phyloP scores from a whole-genome alignment of 2,329 filamentous ascomycete species.

The Pezicula radicicola region DNA sequence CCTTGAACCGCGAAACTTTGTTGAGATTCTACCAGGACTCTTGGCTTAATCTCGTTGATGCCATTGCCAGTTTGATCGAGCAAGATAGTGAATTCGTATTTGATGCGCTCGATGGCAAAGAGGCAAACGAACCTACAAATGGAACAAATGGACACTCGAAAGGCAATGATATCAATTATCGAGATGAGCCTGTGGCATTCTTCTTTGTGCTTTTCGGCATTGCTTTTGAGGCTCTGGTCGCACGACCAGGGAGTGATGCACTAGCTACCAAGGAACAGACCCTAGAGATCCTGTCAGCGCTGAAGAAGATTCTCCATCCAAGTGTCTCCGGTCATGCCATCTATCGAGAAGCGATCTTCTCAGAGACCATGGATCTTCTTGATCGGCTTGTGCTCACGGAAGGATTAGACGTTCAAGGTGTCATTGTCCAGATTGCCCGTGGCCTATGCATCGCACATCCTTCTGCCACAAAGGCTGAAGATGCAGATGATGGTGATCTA shows the following conservation, averaged over 20 bases:
- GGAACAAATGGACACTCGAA: conserved; percentile 47
- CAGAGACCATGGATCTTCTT: conserved; percentile 93
- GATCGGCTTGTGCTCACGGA: conserved; percentile 92
- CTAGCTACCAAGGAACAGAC: conserved; percentile 75
- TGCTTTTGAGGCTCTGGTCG: conserved; percentile 91
- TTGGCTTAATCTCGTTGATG: conserved; percentile 95
- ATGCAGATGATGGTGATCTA: conserved; percentile 70
- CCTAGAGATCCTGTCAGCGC: conserved; percentile 81
- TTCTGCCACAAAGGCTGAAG: conserved; percentile 70
- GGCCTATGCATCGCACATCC: conserved; percentile 89
- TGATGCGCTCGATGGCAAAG: conserved; percentile 88
- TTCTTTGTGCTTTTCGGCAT: conserved; percentile 98
- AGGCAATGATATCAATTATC: conserved; percentile 87
- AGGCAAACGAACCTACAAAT: conserved; percentile 36
- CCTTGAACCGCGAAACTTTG: conserved; percentile 88
- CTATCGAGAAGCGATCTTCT: conserved; percentile 92
- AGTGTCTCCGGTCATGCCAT: conserved; percentile 95
- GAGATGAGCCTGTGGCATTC: conserved; percentile 95
- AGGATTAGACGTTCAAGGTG: conserved; percentile 79
- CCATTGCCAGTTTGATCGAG: conserved; percentile 94
- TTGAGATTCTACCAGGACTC: conserved; percentile 95
- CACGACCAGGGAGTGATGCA: conserved; percentile 65
- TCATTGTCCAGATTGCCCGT: conserved; percentile 91
- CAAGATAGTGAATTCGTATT: conserved; percentile 98
- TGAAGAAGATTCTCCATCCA: conserved; percentile 93